A percentile compares a stretch with the other conserved stretches of the same genome.
phyloP scores from a whole-genome alignment of 768 basidiomycete species.

The Mycena sanguinolenta region DNA sequence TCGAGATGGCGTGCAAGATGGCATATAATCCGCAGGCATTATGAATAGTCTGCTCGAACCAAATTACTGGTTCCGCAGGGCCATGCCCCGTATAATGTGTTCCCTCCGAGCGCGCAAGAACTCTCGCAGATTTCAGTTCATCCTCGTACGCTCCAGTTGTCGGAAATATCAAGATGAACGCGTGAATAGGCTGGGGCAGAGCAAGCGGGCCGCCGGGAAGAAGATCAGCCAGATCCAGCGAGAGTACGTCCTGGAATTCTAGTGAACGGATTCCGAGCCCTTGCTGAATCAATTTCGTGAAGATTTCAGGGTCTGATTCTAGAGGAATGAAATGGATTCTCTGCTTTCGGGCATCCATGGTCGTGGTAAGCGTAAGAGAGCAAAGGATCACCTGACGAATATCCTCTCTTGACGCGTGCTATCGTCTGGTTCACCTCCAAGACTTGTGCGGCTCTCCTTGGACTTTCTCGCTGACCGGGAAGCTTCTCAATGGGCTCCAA shows the following conservation, averaged over 20 bases:
- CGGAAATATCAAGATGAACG: conserved; percentile 49
- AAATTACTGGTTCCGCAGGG: conserved; percentile 48
- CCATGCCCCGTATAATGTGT: conserved; percentile 46
- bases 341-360: background rate
- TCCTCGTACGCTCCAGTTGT: conserved; percentile 40
- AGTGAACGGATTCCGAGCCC: conserved; percentile 47
- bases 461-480: conserved; percentile 1
- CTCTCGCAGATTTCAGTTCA: conserved; percentile 40
- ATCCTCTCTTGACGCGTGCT: background rate
- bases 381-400: background rate
- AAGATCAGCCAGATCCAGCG: conserved; percentile 49
- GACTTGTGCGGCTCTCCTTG: background rate
- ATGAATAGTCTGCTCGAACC: conserved; percentile 54
- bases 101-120: conserved; percentile 30
- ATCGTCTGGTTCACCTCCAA: background rate
- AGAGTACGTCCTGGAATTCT: conserved; percentile 51
- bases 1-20: conserved; percentile 50
- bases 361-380: background rate
- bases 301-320: conserved; percentile 54
- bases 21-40: conserved; percentile 56
- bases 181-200: conserved; percentile 47
- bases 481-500: conserved; percentile 22
- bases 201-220: conserved; percentile 41
- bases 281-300: conserved; percentile 47
- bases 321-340: conserved; percentile 51